These are phyloP conservation scores for Cyberlindnera nakhonratchasimensis DNA, from an alignment of 805 yeast species.

Conservation along the genomic window DNA sequence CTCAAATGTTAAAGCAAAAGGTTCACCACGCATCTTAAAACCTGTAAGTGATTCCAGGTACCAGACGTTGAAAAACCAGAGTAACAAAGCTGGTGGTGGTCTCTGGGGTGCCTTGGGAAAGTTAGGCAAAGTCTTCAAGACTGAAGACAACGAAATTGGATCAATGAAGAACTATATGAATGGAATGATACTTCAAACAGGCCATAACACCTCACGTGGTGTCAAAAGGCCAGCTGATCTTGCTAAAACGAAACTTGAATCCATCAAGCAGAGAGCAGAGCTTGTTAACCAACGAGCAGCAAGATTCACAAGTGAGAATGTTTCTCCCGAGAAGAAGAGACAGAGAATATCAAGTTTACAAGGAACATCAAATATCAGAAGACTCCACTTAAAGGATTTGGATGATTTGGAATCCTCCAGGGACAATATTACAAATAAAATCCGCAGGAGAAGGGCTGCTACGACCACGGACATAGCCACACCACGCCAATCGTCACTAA, in stretches of 20 bases:
- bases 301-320: slow-evolving; percentile 15
- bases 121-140: slow-evolving; percentile 19
- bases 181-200: slow-evolving; percentile 17
- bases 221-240: slow-evolving; percentile 16
- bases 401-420: slow-evolving; percentile 11
- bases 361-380: slow-evolving; percentile 1
- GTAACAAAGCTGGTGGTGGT: slow-evolving; percentile 10
- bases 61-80: slow-evolving; percentile 10
- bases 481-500: background rate
- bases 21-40: slow-evolving; percentile 23
- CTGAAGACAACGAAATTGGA: slow-evolving; percentile 17
- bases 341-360: slow-evolving; percentile 5
- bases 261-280: slow-evolving; percentile 15
- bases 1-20: slow-evolving; percentile 6
- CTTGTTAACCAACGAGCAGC: slow-evolving; percentile 20
- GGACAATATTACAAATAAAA: slow-evolving; percentile 8
- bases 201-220: slow-evolving; percentile 1
- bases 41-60: slow-evolving; percentile 12
- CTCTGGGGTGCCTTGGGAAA: slow-evolving; percentile 20
- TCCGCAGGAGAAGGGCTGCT: slow-evolving; percentile 10
- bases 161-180: slow-evolving; percentile 25
- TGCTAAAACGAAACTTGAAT: slow-evolving; percentile 6
- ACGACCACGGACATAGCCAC: background rate
- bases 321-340: slow-evolving; percentile 15
- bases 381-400: slow-evolving; percentile 13